Evolutionary conservation across 495 filamentous ascomycete species (phyloP).

Genomic region (Chaetomidium leptoderma): DNA sequence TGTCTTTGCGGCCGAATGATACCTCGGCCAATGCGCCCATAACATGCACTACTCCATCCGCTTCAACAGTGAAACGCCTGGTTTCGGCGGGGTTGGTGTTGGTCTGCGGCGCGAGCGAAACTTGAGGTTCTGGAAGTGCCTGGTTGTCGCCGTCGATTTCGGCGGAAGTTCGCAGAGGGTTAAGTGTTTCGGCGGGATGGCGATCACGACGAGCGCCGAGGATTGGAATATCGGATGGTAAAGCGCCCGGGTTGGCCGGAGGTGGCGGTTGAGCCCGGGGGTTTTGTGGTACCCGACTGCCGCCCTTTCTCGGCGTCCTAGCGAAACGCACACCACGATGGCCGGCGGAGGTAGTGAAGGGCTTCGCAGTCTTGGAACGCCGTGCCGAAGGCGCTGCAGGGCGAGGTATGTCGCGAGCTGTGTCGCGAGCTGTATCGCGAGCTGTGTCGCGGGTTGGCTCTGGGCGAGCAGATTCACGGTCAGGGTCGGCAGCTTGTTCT

Average conservation of each 20-base stretch:
- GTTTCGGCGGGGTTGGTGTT: not conserved
- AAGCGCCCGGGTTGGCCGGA: not conserved
- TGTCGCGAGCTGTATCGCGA: not conserved
- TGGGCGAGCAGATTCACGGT: not conserved
- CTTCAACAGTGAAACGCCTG: not conserved
- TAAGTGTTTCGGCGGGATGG: not conserved
- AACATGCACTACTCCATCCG: not conserved
- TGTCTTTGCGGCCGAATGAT: not conserved
- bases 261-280: not conserved
- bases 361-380: not conserved
- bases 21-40: constrained; percentile 2
- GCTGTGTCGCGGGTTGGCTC: not conserved
- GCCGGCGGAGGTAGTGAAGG: not conserved
- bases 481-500: not conserved
- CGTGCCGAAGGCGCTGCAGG: not conserved
- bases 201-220: not conserved
- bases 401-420: not conserved
- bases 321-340: not conserved
- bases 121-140: not conserved
- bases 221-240: not conserved
- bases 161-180: not conserved
- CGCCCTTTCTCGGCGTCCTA: not conserved
- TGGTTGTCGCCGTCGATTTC: not conserved
- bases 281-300: not conserved
- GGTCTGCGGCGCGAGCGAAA: not conserved